Evolutionary conservation across 2,329 filamentous ascomycete genomes (phyloP).

Genomic region (Teratosphaeria destructans): DNA sequence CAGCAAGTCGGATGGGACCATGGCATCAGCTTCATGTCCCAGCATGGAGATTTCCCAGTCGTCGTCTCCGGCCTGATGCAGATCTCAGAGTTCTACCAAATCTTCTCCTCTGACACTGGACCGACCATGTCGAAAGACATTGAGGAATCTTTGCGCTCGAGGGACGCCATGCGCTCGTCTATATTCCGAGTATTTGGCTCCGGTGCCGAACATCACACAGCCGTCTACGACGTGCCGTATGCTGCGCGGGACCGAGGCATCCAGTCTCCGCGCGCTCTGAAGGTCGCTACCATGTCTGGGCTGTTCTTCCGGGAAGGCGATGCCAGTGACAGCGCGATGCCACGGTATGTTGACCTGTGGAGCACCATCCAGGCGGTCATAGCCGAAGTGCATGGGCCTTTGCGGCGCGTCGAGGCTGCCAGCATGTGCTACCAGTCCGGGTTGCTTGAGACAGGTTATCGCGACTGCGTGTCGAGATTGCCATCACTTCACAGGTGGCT

Average conservation of each 20-base stretch:
- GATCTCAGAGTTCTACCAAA: conserved; percentile 6
- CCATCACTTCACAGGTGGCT: conserved; percentile 7
- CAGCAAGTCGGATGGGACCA: conserved; percentile 36
- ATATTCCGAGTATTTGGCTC: conserved; percentile 21
- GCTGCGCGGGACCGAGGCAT: conserved; percentile 4
- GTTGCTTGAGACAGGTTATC: conserved; percentile 1
- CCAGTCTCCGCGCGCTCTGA: background rate
- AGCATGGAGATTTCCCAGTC: conserved; percentile 29
- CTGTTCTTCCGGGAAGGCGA: background rate
- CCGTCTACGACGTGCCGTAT: conserved; percentile 17
- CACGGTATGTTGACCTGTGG: conserved; percentile 1
- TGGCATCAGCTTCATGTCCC: conserved; percentile 29
- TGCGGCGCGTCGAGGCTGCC: background rate
- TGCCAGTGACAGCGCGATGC: conserved; percentile 1
- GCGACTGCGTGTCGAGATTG: conserved; percentile 2
- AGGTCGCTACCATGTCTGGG: conserved; percentile 3
- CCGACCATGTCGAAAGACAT: conserved; percentile 2
- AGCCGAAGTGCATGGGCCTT: background rate
- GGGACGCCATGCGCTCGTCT: conserved; percentile 23
- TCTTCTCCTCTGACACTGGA: conserved; percentile 9
- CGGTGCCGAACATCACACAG: conserved; percentile 23
- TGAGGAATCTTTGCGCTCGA: conserved; percentile 13
- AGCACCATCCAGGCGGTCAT: background rate
- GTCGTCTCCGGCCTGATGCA: conserved; percentile 18
- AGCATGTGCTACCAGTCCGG: conserved; percentile 5